Base-by-base conservation (phyloP, 2,329 filamentous ascomycete species). In the Colletotrichum neosansevieriae region DNA sequence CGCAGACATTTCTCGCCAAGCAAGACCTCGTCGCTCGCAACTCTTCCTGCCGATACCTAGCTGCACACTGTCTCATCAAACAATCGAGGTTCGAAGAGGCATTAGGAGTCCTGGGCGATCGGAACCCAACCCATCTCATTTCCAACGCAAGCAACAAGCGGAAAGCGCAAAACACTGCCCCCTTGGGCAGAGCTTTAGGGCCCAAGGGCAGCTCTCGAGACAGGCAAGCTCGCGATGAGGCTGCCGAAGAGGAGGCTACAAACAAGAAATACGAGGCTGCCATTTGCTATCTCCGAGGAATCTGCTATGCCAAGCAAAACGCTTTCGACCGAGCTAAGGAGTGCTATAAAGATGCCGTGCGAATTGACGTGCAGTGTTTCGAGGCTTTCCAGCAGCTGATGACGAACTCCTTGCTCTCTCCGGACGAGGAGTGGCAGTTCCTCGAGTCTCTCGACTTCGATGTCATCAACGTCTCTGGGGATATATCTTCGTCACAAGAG, bases 361-460 rank as follows among this genome's bases (percentile, higher is more conserved):
- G 93, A 70, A 98, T 99, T 75, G 96, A 99, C 76, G 94, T 98
- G 3, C 94, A 97, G 79, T 99, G 96, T 80, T 98, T 97, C 76
- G 96, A 99, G 80, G 96, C 96, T 0, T 98, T 99, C 76, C 94
- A 98, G 74, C 94, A 98, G 82, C 87, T 99, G 63, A 98, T 98
- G 90, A 94, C 94, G 81, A 99, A 99, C 81, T 93, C 93, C 19
- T 86, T 99, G 70, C 92, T 99, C 88, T 89, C 89, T 54, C 94
- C 94, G 0, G 90, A 93, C 40, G 94, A 98, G 79, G 94, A 98
- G 77, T 93, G 95, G 87, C 88, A 91, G 57, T 97, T 98, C 71
- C 86, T 98, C 49, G 91, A 96, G 72, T 93, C 92, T 58, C 86
- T 98, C 21, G 90, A 98, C 80, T 99, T 99, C 77, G 94, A 97